Evolutionary conservation across 2,329 filamentous ascomycete genomes (phyloP).

Genomic region (Diplodia mutila): DNA sequence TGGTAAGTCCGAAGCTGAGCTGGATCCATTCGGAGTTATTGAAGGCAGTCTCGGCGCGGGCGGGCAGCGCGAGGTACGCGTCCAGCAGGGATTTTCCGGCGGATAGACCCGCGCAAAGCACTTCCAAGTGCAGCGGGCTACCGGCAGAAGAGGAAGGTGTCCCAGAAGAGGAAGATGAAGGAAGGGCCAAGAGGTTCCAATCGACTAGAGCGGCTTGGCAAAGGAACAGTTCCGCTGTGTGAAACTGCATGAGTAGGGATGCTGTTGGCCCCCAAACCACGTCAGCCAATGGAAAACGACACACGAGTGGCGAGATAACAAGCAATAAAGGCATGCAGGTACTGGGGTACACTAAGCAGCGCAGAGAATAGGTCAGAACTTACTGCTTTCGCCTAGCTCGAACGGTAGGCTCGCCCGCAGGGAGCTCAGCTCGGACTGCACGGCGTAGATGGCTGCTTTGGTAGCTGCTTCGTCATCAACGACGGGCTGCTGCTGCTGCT

Average conservation of each 20-base stretch:
- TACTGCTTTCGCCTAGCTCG: background rate
- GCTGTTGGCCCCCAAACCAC: slow-evolving; percentile 30
- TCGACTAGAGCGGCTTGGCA: slow-evolving; percentile 46
- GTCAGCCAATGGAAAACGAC: background rate
- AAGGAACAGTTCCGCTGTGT: slow-evolving; percentile 45
- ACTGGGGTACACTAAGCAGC: background rate
- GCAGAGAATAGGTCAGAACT: background rate
- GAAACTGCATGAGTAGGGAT: slow-evolving; percentile 46
- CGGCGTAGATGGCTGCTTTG: background rate
- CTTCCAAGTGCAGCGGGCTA: slow-evolving; percentile 28
- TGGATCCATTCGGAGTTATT: slow-evolving; percentile 49
- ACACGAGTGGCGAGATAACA: background rate
- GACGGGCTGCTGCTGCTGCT: background rate
- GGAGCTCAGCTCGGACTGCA: background rate
- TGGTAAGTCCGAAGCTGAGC: slow-evolving; percentile 41
- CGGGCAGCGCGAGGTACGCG: slow-evolving; percentile 41
- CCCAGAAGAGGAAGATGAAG: background rate
- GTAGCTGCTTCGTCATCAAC: background rate
- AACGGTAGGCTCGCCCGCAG: background rate
- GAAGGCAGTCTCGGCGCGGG: slow-evolving; percentile 41
- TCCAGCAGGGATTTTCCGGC: slow-evolving; percentile 34
- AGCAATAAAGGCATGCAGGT: background rate
- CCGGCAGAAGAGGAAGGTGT: background rate
- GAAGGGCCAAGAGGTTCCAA: slow-evolving; percentile 32
- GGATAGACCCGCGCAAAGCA: slow-evolving; percentile 30